Conservation (phyloP, 495 filamentous ascomycete genomes). For the Tetracladium setigerum region DNA sequence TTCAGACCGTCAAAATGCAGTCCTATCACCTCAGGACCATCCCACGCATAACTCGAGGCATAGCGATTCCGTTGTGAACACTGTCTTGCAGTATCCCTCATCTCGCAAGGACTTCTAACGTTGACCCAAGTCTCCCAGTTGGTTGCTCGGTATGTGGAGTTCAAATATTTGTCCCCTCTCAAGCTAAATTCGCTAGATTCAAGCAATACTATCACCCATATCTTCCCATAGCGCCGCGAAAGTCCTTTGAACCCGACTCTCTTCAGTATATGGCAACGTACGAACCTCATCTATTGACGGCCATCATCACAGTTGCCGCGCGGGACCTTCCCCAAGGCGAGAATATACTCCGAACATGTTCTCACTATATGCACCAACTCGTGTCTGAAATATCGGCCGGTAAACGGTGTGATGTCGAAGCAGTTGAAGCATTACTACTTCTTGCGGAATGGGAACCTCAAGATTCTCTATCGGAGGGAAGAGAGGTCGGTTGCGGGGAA, state of each 20-base stretch:
- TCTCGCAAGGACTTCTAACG: constrained; percentile 41
- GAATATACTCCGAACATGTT: constrained; percentile 48
- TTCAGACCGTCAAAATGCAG: neutral
- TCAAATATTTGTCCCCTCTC: neutral
- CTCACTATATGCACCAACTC: constrained; percentile 52
- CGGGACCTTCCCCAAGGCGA: constrained; percentile 49
- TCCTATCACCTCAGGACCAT: neutral
- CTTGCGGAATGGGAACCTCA: constrained; percentile 61
- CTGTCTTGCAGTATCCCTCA: constrained; percentile 37
- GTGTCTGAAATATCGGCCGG: constrained; percentile 54
- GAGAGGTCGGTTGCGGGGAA: constrained; percentile 51
- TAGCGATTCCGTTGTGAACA: neutral
- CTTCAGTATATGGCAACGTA: constrained; percentile 39
- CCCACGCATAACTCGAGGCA: neutral
- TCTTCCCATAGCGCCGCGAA: constrained; percentile 48
- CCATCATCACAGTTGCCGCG: constrained; percentile 52
- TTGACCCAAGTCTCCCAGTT: constrained; percentile 41
- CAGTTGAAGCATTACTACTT: constrained; percentile 51
- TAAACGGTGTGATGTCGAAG: constrained; percentile 50
- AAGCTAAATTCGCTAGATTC: constrained; percentile 2
- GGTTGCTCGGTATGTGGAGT: constrained; percentile 40
- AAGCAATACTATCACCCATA: constrained; percentile 49
- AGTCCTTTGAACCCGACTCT: constrained; percentile 38
- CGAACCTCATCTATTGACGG: constrained; percentile 52
- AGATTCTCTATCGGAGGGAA: constrained; percentile 33